Percentiles rank a stretch among this genome's conserved stretches.
Evolutionary conservation across 345 rosid species (phyloP).

Genomic region (Rhodomyrtus tomentosa): DNA sequence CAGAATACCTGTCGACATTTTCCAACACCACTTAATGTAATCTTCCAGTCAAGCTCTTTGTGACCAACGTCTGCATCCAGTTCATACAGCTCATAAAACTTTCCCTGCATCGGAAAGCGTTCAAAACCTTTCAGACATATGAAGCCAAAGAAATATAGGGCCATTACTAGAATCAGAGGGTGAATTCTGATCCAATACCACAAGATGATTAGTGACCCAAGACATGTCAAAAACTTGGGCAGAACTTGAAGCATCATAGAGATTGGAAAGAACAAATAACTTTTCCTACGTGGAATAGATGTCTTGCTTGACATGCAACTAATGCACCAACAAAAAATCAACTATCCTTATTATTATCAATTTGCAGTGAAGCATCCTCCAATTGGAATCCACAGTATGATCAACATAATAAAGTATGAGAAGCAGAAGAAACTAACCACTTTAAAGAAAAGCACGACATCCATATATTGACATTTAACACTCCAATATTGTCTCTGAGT

Average conservation of each 20-base stretch:
- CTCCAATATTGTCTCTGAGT: slow-evolving; percentile 92
- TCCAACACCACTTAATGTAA: slow-evolving; percentile 86
- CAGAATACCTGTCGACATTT: slow-evolving; percentile 86
- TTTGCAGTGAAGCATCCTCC: not conserved
- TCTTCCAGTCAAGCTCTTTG: slow-evolving; percentile 92
- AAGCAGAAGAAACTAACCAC: slow-evolving; percentile 56
- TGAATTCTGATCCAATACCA: not conserved
- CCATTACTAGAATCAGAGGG: not conserved
- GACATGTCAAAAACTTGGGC: not conserved
- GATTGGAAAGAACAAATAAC: not conserved
- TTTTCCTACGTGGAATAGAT: not conserved
- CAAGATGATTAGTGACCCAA: not conserved
- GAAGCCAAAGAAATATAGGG: slow-evolving; percentile 2
- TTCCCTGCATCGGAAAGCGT: slow-evolving; percentile 36
- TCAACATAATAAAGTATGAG: not conserved
- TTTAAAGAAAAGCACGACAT: slow-evolving; percentile 85
- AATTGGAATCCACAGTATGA: not conserved
- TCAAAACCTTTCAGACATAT: not conserved
- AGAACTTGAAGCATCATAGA: not conserved
- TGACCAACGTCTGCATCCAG: slow-evolving; percentile 95
- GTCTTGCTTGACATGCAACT: not conserved
- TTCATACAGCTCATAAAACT: slow-evolving; percentile 92
- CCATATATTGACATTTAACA: slow-evolving; percentile 81
- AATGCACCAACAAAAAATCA: not conserved
- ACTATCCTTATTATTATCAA: not conserved